A percentile compares a stretch with the other conserved stretches of the same genome.
Conservation (phyloP, 768 basidiomycete genomes). For the Kwoniella dejecticola region DNA sequence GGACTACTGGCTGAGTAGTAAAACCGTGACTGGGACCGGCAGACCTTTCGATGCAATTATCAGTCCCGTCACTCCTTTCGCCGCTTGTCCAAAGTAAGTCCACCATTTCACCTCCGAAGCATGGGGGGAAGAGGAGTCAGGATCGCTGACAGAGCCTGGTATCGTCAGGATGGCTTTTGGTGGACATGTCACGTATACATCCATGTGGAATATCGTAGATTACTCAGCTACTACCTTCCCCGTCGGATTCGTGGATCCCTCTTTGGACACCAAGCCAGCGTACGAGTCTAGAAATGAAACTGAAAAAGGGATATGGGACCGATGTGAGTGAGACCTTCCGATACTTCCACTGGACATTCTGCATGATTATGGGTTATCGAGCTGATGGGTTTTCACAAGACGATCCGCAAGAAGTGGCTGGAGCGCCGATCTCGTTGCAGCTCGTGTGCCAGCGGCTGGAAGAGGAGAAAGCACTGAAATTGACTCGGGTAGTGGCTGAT, state of each 20-base stretch:
- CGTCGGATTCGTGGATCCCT: slow-evolving; percentile 61
- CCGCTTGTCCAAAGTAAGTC: slow-evolving; percentile 66
- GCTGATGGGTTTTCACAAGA: slow-evolving; percentile 49
- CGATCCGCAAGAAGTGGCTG: slow-evolving; percentile 68
- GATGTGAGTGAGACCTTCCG: slow-evolving; percentile 55
- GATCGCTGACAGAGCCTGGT: too few species aligned
- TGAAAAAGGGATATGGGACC: slow-evolving; percentile 60
- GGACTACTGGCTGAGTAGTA: slow-evolving; percentile 29
- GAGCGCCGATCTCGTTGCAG: slow-evolving; percentile 17
- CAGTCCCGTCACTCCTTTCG: slow-evolving; percentile 57
- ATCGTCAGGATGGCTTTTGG: slow-evolving; percentile 8
- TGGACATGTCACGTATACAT: slow-evolving; percentile 66
- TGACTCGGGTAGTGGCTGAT: slow-evolving; percentile 63
- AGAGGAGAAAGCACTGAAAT: slow-evolving; percentile 73
- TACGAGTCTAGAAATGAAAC: slow-evolving; percentile 58
- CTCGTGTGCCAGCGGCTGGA: slow-evolving; percentile 11
- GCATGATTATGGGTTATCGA: neutral
- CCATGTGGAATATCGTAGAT: slow-evolving; percentile 65
- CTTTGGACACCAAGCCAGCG: slow-evolving; percentile 55
- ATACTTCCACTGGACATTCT: too few species aligned
- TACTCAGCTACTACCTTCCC: slow-evolving; percentile 66
- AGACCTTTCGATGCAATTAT: slow-evolving; percentile 41
- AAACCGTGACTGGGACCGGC: slow-evolving; percentile 32
- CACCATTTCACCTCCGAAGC: slow-evolving; percentile 47
- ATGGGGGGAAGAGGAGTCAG: too few species aligned